Conservation (phyloP, 1,139 yeast genomes). For the Yamadazyma membranifaciens region DNA sequence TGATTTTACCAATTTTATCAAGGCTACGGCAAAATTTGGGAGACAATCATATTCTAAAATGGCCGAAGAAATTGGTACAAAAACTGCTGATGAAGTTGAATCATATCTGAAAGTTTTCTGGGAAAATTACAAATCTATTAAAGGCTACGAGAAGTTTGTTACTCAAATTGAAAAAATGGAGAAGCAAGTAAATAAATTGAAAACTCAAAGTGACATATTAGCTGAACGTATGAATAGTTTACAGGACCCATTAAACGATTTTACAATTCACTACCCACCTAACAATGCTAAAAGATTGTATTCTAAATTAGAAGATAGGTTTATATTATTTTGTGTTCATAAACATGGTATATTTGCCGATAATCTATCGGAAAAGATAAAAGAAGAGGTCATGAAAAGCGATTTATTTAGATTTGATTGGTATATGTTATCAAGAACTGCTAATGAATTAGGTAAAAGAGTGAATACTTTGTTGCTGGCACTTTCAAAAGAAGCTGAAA, state of each 20-base stretch:
- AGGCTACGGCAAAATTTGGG: constrained; percentile 78
- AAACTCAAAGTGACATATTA: constrained; percentile 65
- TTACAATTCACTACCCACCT: constrained; percentile 83
- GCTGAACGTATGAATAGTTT: constrained; percentile 60
- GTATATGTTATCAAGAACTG: constrained; percentile 81
- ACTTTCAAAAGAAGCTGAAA: constrained; percentile 76
- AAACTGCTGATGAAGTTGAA: constrained; percentile 67
- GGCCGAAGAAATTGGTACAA: constrained; percentile 64
- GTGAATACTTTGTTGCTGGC: constrained; percentile 76
- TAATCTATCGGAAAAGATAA: constrained; percentile 69
- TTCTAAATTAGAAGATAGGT: constrained; percentile 84
- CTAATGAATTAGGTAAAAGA: constrained; percentile 81
- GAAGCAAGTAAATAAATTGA: constrained; percentile 64
- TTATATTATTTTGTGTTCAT: constrained; percentile 68
- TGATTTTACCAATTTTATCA: constrained; percentile 84
- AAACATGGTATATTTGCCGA: constrained; percentile 75
- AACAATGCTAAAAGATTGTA: constrained; percentile 85
- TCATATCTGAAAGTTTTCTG: constrained; percentile 72
- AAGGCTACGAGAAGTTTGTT: constrained; percentile 82
- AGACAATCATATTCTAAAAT: constrained; percentile 60
- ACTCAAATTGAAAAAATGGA: constrained; percentile 89
- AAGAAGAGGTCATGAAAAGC: constrained; percentile 69
- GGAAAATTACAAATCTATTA: constrained; percentile 68
- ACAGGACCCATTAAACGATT: constrained; percentile 71
- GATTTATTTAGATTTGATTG: constrained; percentile 86